Base-by-base conservation (phyloP, 1,284 basidiomycete species). In the Fomitopsis palustris region DNA sequence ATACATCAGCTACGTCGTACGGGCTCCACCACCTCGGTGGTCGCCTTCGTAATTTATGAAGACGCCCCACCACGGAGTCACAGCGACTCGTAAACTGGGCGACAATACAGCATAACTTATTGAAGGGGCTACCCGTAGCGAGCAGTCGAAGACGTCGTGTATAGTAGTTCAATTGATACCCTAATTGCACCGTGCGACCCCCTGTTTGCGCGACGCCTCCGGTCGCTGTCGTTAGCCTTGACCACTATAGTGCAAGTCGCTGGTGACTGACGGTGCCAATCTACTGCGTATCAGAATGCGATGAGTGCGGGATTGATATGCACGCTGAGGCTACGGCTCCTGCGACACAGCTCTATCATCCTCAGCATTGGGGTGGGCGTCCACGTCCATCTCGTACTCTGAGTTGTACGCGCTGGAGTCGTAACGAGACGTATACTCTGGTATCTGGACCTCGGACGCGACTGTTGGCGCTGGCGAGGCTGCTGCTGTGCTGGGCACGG, bases 21-120 rank as follows among this genome's bases (percentile, higher is more conserved):
- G 75, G 33, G 69, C 78, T 2, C 84, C 84, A 38, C 75, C 81
- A 21, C 84, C 85, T 5, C 74, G 72, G 37, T 86, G 84, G 84
- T 61, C 66, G 42, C 55, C 61, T 61, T 69, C 16, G 23, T 52
- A 37, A 41, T 14, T 25, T 2, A 19, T 8, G 14, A 19, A 21
- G 10, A 12, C 4, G 19, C 10, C 29, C 33, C 17, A n/a, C 49
- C 14, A 52, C 21, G 29, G 12, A 9, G 9, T 4, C 17, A 17
- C 29, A 35, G 10, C 35, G 12, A 37, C 35, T 9, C 4, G 19
- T 31, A 3, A 52, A 9, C 45, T 35, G 33, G 47, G 35, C 16
- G n/a, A 12, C 33, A 52, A 5, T 19, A 2, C 12, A 27, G 16
- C 23, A 47, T 47, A 47, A 47, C 4, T 45, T 29, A 47, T 47